These are phyloP conservation scores for Sclerotinia nivalis DNA, from an alignment of 2,329 filamentous ascomycete species.

Conservation along the genomic window DNA sequence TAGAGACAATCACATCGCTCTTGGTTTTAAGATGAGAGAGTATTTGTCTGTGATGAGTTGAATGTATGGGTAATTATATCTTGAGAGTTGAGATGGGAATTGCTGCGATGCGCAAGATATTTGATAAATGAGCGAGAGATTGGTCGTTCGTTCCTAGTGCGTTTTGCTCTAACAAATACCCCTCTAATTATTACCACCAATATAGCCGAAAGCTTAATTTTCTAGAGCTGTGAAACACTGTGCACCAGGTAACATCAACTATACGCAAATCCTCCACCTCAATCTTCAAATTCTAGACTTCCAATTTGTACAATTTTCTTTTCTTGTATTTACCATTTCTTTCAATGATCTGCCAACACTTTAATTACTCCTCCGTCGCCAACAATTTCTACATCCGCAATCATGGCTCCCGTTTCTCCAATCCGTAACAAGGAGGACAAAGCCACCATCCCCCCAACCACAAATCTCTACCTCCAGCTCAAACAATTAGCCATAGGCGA, in stretches of 20 bases:
- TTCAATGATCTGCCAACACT: not conserved
- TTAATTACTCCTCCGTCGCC: not conserved
- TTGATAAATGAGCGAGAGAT: not conserved
- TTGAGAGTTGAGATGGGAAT: not conserved
- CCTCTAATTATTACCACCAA: not conserved
- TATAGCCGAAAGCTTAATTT: conserved; percentile 10
- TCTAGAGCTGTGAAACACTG: conserved; percentile 3
- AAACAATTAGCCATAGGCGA: conserved; percentile 35
- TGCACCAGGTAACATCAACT: not conserved
- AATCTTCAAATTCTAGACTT: not conserved
- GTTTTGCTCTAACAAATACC: not conserved
- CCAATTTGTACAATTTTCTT: not conserved
- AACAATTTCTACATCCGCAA: not conserved
- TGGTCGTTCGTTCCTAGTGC: not conserved
- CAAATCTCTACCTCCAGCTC: conserved; percentile 30
- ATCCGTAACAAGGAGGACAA: not conserved
- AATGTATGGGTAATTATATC: not conserved
- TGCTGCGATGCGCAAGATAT: not conserved
- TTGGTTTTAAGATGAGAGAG: too few species aligned
- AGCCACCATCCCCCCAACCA: conserved; percentile 2
- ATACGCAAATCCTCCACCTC: not conserved
- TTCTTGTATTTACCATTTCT: not conserved
- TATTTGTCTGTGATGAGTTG: too few species aligned
- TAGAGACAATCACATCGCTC: not conserved
- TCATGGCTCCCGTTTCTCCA: conserved; percentile 4